A percentile compares a stretch with the other conserved stretches of the same genome.
Conservation (phyloP, 2,329 filamentous ascomycete genomes). For the Cercospora zeae-maydis region DNA sequence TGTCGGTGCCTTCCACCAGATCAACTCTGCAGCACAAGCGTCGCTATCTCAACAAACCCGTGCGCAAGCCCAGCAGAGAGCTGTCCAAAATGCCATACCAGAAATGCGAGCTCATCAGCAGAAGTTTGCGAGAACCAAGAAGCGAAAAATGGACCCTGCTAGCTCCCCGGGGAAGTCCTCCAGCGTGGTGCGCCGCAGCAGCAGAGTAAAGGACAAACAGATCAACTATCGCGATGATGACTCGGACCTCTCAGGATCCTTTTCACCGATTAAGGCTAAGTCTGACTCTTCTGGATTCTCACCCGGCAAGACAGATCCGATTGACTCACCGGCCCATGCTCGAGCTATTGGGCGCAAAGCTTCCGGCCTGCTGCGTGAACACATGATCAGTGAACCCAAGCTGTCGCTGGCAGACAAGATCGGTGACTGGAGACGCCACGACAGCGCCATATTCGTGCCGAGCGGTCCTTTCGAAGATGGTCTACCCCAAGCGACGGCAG, state of each 20-base stretch:
- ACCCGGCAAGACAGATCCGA: constrained; percentile 13
- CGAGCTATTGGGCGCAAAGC: neutral
- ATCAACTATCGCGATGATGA: constrained; percentile 21
- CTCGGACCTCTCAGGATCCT: constrained; percentile 5
- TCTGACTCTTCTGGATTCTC: constrained; percentile 19
- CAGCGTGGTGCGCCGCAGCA: constrained; percentile 18
- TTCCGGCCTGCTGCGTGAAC: neutral
- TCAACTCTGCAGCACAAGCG: neutral
- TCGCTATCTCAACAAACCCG: neutral
- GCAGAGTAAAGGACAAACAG: constrained; percentile 18
- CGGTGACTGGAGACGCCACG: constrained; percentile 14
- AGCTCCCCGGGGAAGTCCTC: constrained; percentile 4
- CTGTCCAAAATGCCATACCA: constrained; percentile 6
- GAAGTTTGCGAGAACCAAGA: constrained; percentile 7
- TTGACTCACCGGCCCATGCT: constrained; percentile 5
- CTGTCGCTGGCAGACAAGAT: constrained; percentile 15
- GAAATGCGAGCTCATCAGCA: constrained; percentile 6
- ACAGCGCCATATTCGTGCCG: neutral
- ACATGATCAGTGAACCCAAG: neutral
- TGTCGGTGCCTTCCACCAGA: neutral
- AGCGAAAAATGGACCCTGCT: constrained; percentile 1
- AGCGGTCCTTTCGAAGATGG: neutral
- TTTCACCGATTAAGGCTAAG: constrained; percentile 17
- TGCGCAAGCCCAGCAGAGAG: neutral
- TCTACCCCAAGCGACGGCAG: neutral